These are phyloP conservation scores for Nicotiana otophora DNA, from an alignment of 257 asterid species.

Conservation along the genomic window DNA sequence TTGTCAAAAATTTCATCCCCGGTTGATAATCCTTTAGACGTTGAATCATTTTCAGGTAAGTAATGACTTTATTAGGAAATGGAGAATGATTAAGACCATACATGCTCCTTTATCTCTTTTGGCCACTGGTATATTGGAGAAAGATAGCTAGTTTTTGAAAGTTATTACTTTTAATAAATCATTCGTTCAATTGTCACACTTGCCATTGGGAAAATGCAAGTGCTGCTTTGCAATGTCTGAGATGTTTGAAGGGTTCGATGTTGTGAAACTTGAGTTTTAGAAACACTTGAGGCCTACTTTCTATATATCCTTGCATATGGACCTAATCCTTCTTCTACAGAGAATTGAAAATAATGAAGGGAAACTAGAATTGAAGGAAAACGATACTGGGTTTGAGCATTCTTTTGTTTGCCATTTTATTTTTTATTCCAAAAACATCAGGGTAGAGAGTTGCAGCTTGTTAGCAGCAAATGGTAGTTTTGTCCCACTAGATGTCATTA, in stretches of 20 bases:
- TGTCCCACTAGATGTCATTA: neutral
- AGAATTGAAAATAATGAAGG: neutral
- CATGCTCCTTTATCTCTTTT: neutral
- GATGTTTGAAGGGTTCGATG: neutral
- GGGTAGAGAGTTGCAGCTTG: neutral
- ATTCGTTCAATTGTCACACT: neutral
- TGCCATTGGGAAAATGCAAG: neutral
- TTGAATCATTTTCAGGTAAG: neutral
- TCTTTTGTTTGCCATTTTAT: neutral
- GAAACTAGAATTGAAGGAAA: neutral
- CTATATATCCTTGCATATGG: neutral
- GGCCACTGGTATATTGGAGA: neutral
- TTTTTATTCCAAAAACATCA: neutral
- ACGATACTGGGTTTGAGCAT: neutral
- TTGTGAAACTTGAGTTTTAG: neutral
- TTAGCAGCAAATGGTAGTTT: neutral
- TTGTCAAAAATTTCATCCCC: neutral
- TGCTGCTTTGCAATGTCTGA: neutral
- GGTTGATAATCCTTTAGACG: neutral
- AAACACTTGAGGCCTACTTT: neutral
- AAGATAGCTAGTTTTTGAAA: neutral
- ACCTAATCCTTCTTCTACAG: neutral
- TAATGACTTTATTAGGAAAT: neutral
- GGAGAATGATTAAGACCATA: neutral
- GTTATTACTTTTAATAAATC: neutral